Evolutionary conservation across 306 rosid genomes (phyloP).

Genomic region (Cercis canadensis): DNA sequence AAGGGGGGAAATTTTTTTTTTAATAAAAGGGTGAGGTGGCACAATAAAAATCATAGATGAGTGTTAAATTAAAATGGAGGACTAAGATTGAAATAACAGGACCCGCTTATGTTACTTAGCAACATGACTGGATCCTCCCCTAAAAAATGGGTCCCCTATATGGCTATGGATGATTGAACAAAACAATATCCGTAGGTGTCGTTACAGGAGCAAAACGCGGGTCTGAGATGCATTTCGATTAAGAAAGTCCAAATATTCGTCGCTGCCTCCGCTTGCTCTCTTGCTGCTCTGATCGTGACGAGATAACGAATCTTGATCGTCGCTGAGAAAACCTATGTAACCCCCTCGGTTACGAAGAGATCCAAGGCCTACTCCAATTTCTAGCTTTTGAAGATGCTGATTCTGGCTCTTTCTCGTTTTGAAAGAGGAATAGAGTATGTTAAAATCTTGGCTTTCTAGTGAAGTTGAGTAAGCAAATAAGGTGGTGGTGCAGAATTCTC

Average conservation of each 20-base stretch:
- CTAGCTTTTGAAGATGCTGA: neutral
- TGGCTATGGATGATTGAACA: conserved; percentile 15
- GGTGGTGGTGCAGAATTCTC: neutral
- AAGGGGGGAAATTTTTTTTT: no score
- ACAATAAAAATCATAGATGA: no score
- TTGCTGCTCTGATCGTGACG: conserved; percentile 47
- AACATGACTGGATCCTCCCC: no score
- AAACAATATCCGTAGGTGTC: conserved; percentile 31
- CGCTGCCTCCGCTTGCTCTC: conserved; percentile 20
- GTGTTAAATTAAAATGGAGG: no score
- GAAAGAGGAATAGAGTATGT: neutral
- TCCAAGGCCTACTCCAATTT: conserved; percentile 5
- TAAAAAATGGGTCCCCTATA: conserved; percentile 5
- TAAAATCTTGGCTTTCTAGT: conserved; percentile 15
- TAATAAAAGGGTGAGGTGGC: no score
- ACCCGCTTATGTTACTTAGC: no score
- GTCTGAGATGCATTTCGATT: conserved; percentile 35
- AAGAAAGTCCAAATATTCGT: conserved; percentile 31
- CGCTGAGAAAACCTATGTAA: conserved; percentile 42
- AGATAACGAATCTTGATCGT: conserved; percentile 55
- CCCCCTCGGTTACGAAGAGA: conserved; percentile 5
- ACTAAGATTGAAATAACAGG: no score
- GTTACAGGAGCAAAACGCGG: conserved; percentile 44
- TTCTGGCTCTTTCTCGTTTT: neutral
- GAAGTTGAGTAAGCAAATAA: neutral